A percentile compares a stretch with the other conserved stretches of the same genome.
Evolutionary conservation across 2,329 filamentous ascomycete genomes (phyloP).

Genomic region (Tolypocladium nubicola): DNA sequence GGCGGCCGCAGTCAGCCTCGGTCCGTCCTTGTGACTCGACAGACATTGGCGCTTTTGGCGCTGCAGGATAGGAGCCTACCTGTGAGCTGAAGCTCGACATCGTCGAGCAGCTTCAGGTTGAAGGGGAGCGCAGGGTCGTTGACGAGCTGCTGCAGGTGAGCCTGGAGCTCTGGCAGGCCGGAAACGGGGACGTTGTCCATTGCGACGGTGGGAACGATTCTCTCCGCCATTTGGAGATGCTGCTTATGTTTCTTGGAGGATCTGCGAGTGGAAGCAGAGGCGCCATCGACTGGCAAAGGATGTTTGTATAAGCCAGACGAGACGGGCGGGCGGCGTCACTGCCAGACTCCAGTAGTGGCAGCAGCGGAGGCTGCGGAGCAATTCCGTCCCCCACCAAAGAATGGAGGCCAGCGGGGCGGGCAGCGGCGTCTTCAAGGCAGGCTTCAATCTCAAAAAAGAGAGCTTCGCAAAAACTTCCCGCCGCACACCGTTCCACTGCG

Average conservation of each 20-base stretch:
- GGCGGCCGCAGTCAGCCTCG: background rate
- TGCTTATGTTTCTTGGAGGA: background rate
- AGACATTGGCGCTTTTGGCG: too few species aligned
- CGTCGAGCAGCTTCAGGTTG: slow-evolving; percentile 42
- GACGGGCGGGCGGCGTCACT: background rate
- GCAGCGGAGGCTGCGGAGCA: background rate
- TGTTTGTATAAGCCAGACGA: background rate
- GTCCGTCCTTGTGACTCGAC: background rate
- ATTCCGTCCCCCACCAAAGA: background rate
- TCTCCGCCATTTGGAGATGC: slow-evolving; percentile 13
- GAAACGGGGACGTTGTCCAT: slow-evolving; percentile 35
- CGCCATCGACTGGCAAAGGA: background rate
- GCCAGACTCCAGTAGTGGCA: background rate
- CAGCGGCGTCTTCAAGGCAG: background rate
- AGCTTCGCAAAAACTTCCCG: background rate
- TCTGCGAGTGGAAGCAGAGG: background rate
- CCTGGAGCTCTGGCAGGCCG: slow-evolving; percentile 41
- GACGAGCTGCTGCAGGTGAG: slow-evolving; percentile 41
- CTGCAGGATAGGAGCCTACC: slow-evolving; percentile 21
- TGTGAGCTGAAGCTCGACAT: slow-evolving; percentile 48
- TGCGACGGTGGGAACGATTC: slow-evolving; percentile 24
- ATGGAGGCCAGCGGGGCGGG: background rate
- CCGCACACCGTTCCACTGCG: background rate
- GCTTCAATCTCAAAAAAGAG: background rate
- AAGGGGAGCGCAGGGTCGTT: slow-evolving; percentile 30